Percentiles rank a stretch among this genome's conserved stretches.
phyloP scores from a whole-genome alignment of 1,139 yeast species.

The Protomyces lactucae-debilis region DNA sequence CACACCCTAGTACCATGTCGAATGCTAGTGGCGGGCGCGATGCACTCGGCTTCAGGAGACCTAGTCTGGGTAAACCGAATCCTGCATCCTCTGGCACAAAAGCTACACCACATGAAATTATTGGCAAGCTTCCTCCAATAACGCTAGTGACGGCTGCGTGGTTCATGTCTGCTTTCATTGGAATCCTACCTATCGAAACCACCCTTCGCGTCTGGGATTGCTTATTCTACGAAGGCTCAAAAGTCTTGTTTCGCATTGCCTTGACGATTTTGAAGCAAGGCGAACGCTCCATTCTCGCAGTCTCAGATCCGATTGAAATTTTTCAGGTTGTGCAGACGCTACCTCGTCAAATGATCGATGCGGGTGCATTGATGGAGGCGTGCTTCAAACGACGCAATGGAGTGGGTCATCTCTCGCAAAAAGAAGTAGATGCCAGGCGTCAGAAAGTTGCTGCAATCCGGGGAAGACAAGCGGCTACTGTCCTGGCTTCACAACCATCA shows the following conservation, averaged over 20 bases:
- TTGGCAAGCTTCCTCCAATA: conserved; percentile 77
- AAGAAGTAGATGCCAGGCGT: conserved; percentile 64
- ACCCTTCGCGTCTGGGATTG: conserved; percentile 92
- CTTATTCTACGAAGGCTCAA: conserved; percentile 85
- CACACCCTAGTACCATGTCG: conserved; percentile 6
- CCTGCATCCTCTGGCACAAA: neutral
- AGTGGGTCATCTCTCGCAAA: conserved; percentile 71
- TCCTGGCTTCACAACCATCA: neutral
- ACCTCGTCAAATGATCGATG: conserved; percentile 70
- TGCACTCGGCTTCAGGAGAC: neutral
- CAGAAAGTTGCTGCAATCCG: conserved; percentile 9
- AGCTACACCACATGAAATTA: conserved; percentile 50
- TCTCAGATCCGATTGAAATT: conserved; percentile 72
- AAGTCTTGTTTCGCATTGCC: conserved; percentile 75
- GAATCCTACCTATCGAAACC: conserved; percentile 80
- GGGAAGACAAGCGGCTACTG: neutral
- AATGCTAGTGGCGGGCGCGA: neutral
- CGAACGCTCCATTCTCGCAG: conserved; percentile 55
- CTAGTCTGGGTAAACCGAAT: neutral
- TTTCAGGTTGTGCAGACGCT: conserved; percentile 80
- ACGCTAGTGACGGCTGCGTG: conserved; percentile 92
- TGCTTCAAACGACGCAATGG: conserved; percentile 73
- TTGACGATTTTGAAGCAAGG: conserved; percentile 75
- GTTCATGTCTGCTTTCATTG: conserved; percentile 95
- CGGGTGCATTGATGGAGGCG: conserved; percentile 61